These are phyloP conservation scores for Mallotus repandus DNA, from an alignment of 441 rosid species.

Conservation along the genomic window DNA sequence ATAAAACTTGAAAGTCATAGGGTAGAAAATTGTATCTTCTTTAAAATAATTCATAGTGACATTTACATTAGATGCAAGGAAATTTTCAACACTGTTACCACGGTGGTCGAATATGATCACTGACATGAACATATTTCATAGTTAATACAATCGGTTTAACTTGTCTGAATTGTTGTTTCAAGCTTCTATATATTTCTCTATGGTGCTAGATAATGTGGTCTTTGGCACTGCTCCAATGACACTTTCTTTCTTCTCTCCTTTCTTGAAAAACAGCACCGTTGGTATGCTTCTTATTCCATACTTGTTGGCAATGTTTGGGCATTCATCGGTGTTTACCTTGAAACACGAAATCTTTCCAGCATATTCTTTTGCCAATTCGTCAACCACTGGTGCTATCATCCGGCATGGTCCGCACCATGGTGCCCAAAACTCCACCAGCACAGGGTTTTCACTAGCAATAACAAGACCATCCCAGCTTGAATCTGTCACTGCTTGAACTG, in stretches of 20 bases:
- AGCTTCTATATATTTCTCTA: conserved; percentile 48
- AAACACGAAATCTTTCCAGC: conserved; percentile 55
- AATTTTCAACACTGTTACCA: not conserved
- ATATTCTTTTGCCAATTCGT: conserved; percentile 59
- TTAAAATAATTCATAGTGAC: not conserved
- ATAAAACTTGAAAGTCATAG: too few relatives aligned
- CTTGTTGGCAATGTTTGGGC: conserved; percentile 51
- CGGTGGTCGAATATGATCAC: too few relatives aligned
- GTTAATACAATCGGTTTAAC: too few relatives aligned
- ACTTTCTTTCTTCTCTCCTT: conserved; percentile 72
- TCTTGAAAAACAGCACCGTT: conserved; percentile 61
- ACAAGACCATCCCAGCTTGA: conserved; percentile 49
- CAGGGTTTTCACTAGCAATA: conserved; percentile 41
- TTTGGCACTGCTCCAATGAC: conserved; percentile 72
- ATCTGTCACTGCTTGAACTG: conserved; percentile 59
- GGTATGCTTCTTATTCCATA: conserved; percentile 73
- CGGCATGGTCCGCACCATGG: conserved; percentile 81
- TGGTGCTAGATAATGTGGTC: conserved; percentile 48
- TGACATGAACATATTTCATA: too few relatives aligned
- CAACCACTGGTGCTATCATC: conserved; percentile 63
- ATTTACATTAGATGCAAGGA: conserved; percentile 12
- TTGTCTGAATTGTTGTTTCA: conserved; percentile 19
- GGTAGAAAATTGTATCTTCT: too few relatives aligned
- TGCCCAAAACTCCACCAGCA: conserved; percentile 76
- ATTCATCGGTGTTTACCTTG: conserved; percentile 66